A percentile compares a stretch with the other conserved stretches of the same genome.
Conservation (phyloP, 225 moss, liverwort and hornwort species). For the Pseudisothecium myosuroides region DNA sequence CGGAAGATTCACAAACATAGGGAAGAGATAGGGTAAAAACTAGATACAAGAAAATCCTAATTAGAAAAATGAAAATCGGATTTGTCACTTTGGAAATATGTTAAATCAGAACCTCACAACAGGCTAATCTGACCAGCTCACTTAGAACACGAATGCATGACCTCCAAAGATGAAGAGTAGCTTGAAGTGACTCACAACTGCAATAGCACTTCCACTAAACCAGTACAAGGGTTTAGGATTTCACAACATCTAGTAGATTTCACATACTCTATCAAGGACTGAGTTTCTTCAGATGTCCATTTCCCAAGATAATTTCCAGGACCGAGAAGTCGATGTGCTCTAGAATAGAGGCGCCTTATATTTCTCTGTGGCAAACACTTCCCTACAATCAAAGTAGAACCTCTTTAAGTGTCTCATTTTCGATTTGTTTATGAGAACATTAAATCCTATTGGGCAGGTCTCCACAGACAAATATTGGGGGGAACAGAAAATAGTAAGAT, state of each 20-base stretch:
- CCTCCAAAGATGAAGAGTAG: background rate
- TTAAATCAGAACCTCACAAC: background rate
- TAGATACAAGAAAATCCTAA: background rate
- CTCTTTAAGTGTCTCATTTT: background rate
- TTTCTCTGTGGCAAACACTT: conserved; percentile 32
- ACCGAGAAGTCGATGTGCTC: conserved; percentile 31
- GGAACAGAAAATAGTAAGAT: background rate
- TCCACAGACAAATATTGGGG: background rate
- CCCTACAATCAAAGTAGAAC: conserved; percentile 16
- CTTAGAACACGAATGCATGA: background rate
- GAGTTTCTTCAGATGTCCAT: conserved; percentile 31
- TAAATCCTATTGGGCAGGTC: background rate
- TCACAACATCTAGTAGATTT: background rate
- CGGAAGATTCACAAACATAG: background rate
- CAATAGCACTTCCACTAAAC: background rate
- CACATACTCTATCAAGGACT: conserved; percentile 28
- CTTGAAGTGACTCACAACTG: background rate
- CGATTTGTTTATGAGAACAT: background rate
- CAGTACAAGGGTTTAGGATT: background rate
- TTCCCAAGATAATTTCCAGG: conserved; percentile 18
- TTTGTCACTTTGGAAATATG: background rate
- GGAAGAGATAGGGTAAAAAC: background rate
- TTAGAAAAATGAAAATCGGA: background rate
- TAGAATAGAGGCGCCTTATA: conserved; percentile 7
- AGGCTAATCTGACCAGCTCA: background rate